These are phyloP conservation scores for Millerozyma miso DNA, from an alignment of 805 yeast species.

Conservation along the genomic window DNA sequence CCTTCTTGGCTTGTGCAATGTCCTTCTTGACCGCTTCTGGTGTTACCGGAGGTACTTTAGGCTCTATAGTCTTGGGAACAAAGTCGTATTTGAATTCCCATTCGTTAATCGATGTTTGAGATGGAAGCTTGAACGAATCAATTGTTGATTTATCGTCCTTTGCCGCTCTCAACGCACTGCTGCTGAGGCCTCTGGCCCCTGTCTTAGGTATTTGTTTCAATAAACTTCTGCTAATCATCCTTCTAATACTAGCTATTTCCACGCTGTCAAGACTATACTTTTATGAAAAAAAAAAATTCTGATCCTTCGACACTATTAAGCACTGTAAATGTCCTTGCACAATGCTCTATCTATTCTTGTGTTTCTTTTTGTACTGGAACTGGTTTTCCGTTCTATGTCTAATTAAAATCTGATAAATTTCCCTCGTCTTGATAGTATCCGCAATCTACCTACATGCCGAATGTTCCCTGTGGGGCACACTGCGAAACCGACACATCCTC, in stretches of 20 bases:
- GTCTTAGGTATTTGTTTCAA: not conserved
- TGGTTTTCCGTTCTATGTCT: not conserved
- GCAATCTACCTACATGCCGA: not conserved
- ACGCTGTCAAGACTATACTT: too few relatives aligned
- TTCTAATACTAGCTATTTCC: too few relatives aligned
- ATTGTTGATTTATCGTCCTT: slow-evolving; percentile 58
- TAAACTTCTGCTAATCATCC: not conserved
- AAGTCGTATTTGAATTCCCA: slow-evolving; percentile 49
- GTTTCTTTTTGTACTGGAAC: not conserved
- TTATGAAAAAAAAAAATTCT: too few relatives aligned
- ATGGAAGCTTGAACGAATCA: slow-evolving; percentile 51
- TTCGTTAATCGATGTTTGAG: slow-evolving; percentile 42
- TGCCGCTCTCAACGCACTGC: slow-evolving; percentile 20
- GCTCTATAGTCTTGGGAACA: slow-evolving; percentile 36
- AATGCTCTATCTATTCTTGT: not conserved
- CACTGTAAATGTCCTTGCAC: too few relatives aligned
- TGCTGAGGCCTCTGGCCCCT: not conserved
- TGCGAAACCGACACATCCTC: too few relatives aligned
- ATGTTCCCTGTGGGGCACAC: not conserved
- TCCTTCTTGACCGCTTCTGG: slow-evolving; percentile 49
- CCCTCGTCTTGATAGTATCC: not conserved
- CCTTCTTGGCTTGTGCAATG: slow-evolving; percentile 38
- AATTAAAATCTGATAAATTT: too few relatives aligned
- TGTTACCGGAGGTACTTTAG: slow-evolving; percentile 42
- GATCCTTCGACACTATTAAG: too few relatives aligned